Conservation (phyloP, 129 eudicot species). For the Cynara cardunculus region DNA sequence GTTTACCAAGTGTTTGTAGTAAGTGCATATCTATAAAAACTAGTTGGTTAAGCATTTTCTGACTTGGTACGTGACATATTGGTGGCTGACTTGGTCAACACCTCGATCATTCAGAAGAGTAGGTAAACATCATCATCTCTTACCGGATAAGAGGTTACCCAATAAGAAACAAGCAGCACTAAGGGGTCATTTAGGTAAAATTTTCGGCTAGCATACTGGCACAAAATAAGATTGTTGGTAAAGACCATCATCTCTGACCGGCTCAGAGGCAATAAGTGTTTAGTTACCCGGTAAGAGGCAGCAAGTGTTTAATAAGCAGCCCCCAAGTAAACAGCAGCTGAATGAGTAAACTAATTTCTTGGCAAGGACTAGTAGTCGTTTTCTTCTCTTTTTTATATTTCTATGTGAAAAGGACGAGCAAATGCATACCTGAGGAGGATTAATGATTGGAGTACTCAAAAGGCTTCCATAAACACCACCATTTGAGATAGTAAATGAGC, state of each 20-base stretch:
- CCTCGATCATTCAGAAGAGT: background rate
- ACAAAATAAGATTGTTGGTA: background rate
- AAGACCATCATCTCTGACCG: background rate
- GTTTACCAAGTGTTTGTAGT: background rate
- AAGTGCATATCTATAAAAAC: background rate
- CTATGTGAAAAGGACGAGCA: background rate
- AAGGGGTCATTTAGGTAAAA: background rate
- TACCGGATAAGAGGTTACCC: background rate
- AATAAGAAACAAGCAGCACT: background rate
- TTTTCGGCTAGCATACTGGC: background rate
- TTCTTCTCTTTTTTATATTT: background rate
- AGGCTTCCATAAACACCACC: conserved; percentile 99
- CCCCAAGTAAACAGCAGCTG: background rate
- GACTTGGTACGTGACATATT: background rate
- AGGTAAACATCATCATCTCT: background rate
- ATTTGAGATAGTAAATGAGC: conserved; percentile 89
- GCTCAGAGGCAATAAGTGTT: background rate
- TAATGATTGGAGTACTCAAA: conserved; percentile 94
- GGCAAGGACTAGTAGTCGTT: background rate
- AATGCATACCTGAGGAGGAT: conserved; percentile 81
- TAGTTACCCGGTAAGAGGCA: background rate
- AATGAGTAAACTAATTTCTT: background rate
- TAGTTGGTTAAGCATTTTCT: background rate
- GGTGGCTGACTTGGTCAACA: background rate
- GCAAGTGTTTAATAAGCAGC: too few species aligned